Evolutionary conservation across 768 basidiomycete genomes (phyloP), one percentile per base, ranked within the genome.

Genomic region (Boletus rex-veris): DNA sequence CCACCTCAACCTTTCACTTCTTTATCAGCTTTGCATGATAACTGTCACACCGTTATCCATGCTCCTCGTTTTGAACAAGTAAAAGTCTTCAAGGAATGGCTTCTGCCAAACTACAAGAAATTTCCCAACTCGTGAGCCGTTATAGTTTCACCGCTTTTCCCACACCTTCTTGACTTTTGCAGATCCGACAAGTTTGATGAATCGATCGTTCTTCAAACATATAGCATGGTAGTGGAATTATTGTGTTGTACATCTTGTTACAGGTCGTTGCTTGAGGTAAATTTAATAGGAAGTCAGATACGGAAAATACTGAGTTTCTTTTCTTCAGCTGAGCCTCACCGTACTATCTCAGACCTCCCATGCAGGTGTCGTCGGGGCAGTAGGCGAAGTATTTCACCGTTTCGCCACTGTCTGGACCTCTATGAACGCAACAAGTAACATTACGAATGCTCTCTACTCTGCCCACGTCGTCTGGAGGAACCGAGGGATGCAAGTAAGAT

Each of bases 31-130:
- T 59, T 84, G 16, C 66, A 75, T 12, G 58, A 64, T 15, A 72
- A 68, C 26, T 88, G 85, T 64, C 67, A 61, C 9, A 73, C 70
- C 5, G 63, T 86, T 40, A 62, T 83, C 30, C 68, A 68, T 5
- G 83, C 87, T 3, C 76, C 87, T 24, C 81, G 86, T 18, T 91
- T 82, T 57, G 88, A 91, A 58, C 88, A 91, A 71, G 81, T 88
- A 35, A 76, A 85, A 59, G 80, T 80, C 9, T 78, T 90, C 50
- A 77, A 75, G 50, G 79, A 82, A 45, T 92, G 90, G 90, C 73
- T 92, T 31, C 66, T 89, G n/a, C 90, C 90, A 4, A 73, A 83
- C 24, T 75, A 88, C 39, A 78, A 78, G 58, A 83, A 80, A 57
- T 71, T 76, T 52, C 70, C 86, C 12, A 54, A 71, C 9, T 75